These are phyloP conservation scores for Stereocaulon alpinum DNA, from an alignment of 495 filamentous ascomycete genomes.

Conservation along the genomic window DNA sequence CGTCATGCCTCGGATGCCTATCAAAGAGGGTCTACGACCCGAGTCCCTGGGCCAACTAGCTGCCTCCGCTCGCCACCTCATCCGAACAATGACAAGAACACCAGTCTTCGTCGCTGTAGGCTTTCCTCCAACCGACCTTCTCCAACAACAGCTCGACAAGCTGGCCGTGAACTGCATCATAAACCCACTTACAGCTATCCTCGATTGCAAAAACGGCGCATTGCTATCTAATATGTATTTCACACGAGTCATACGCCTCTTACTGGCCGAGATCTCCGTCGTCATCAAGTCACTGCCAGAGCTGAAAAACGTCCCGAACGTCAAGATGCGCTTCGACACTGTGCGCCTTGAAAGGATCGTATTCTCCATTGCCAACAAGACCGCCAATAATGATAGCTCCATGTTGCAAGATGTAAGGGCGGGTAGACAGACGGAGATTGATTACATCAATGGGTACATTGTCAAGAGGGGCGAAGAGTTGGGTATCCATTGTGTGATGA, in stretches of 20 bases:
- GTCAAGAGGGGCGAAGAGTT: slow-evolving; percentile 58
- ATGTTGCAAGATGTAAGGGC: slow-evolving; percentile 70
- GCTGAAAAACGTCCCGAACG: slow-evolving; percentile 49
- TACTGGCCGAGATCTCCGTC: slow-evolving; percentile 55
- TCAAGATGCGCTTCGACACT: slow-evolving; percentile 43
- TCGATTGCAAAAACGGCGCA: slow-evolving; percentile 63
- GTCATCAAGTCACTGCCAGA: slow-evolving; percentile 59
- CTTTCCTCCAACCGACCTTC: slow-evolving; percentile 33
- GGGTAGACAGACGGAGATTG: slow-evolving; percentile 60
- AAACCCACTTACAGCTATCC: slow-evolving; percentile 68
- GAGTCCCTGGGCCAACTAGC: slow-evolving; percentile 20
- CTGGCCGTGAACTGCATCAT: slow-evolving; percentile 71
- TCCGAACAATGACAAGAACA: slow-evolving; percentile 41
- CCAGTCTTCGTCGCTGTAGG: slow-evolving; percentile 38
- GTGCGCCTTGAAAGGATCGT: slow-evolving; percentile 47
- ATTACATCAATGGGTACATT: slow-evolving; percentile 79
- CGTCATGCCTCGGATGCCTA: slow-evolving; percentile 28
- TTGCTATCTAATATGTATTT: slow-evolving; percentile 52
- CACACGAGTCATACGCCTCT: slow-evolving; percentile 45
- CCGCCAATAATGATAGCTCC: slow-evolving; percentile 56
- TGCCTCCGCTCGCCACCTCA: slow-evolving; percentile 32
- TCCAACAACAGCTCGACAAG: slow-evolving; percentile 62
- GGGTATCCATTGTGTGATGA: slow-evolving; percentile 52
- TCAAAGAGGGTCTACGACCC: not conserved
- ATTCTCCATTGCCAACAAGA: slow-evolving; percentile 48